Conservation (phyloP, 2,329 filamentous ascomycete genomes). For the Trichoderma sp. region DNA sequence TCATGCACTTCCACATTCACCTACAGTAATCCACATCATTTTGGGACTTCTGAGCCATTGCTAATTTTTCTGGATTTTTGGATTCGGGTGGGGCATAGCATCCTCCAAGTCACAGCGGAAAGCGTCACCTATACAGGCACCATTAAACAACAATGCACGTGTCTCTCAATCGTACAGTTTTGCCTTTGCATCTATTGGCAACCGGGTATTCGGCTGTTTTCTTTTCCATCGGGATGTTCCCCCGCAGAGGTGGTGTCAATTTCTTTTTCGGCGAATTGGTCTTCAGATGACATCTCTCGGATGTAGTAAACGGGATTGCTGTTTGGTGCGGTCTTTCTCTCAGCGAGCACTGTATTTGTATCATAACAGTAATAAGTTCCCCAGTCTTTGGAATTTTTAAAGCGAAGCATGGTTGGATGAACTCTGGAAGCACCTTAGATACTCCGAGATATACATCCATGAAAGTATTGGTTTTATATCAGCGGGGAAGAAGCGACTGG, state of each 20-base stretch:
- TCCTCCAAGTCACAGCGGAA: background rate
- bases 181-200: background rate
- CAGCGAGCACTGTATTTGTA: background rate
- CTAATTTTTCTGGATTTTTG: background rate
- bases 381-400: fast-evolving
- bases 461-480: too few species aligned
- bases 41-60: background rate
- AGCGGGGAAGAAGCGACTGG: background rate
- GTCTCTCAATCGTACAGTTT: background rate
- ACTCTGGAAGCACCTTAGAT: background rate
- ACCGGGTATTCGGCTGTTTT: background rate
- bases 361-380: background rate
- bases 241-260: background rate
- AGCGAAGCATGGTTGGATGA: background rate
- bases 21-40: background rate
- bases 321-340: background rate
- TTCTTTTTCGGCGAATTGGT: background rate
- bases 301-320: background rate
- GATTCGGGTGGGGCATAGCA: background rate
- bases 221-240: background rate
- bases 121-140: background rate
- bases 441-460: background rate
- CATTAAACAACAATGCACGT: background rate
- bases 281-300: background rate
- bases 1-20: background rate